Base-by-base conservation (phyloP, 2,329 filamentous ascomycete species). In the Zymoseptoria crescenta region DNA sequence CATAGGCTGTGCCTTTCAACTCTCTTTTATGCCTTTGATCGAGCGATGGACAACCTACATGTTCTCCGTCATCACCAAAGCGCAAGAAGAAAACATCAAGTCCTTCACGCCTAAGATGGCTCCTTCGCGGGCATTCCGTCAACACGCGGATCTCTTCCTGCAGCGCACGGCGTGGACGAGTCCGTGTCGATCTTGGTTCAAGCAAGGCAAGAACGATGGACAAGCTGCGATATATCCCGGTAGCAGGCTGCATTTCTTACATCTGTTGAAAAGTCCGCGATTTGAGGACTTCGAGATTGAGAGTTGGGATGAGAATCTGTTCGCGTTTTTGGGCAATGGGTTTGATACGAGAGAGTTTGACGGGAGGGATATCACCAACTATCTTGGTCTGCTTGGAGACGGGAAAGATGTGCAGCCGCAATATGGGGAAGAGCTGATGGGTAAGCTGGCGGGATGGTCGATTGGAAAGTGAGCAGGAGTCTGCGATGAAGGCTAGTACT, bases 321-420 rank as follows among this genome's bases (percentile, higher is more conserved):
- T 75, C 65, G 70, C 72, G 1, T 77, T 74, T 54, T 59, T 78
- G 66, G 76, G 76, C 1, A 77, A 76, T 66, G 62, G 77, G 1
- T 79, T 79, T 58, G 71, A 75, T 61, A 67, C 68, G n/a, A 67
- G 76, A 55, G 76, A 79, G 67, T 72, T 72, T 66, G 76, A 79
- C 68, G 77, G 76, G n/a, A 71, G 76, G 56, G 77, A 79, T 67
- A 73, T 78, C 21, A 78, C 76, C 48, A 70, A 76, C 64, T 79
- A 79, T 69, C 59, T 79, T 49, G 77, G 76, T 0, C 64, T 62
- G 52, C 58, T 76, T 59, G 70, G 76, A 62, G 66, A 72, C 24
- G 74, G 73, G 2, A 67, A 62, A 52, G 75, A 77, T 67, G 68
- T 71, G 48, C 74, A 77, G 69, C 75, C 75, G 7, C 69, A 69